phyloP scores from a whole-genome alignment of 1,139 yeast genomes.

The Suhomyces kunorum region DNA sequence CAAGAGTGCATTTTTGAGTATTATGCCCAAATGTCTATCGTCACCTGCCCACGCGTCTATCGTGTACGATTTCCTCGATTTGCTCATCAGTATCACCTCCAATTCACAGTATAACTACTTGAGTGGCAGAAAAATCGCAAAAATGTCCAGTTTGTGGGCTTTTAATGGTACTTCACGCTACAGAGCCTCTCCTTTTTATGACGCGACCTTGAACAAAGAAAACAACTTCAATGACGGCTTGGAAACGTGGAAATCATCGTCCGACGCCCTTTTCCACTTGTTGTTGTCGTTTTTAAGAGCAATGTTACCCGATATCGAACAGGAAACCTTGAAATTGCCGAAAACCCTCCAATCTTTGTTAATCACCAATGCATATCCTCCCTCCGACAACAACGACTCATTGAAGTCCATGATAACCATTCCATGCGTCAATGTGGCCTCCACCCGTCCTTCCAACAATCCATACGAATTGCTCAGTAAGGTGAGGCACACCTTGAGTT shows the following conservation, averaged over 20 bases:
- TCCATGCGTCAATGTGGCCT: conserved; percentile 65
- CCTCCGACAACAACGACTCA: conserved; percentile 43
- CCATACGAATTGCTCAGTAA: conserved; percentile 52
- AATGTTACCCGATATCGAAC: conserved; percentile 68
- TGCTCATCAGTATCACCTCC: conserved; percentile 77
- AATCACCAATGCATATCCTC: conserved; percentile 66
- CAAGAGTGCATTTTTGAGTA: conserved; percentile 69
- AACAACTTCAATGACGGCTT: conserved; percentile 67
- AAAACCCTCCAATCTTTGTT: conserved; percentile 62
- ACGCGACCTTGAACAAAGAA: conserved; percentile 42
- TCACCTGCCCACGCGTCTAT: conserved; percentile 89
- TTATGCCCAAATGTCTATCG: conserved; percentile 80
- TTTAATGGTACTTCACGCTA: conserved; percentile 46
- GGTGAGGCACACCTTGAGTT: conserved; percentile 64
- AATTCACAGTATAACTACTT: conserved; percentile 77
- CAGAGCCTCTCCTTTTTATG: conserved; percentile 38
- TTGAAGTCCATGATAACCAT: conserved; percentile 43
- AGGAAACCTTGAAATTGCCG: conserved; percentile 60
- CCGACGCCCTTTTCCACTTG: conserved; percentile 84
- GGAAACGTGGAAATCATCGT: conserved; percentile 75
- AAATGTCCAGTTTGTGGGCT: conserved; percentile 90
- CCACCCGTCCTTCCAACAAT: conserved; percentile 57
- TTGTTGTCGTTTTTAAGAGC: conserved; percentile 76
- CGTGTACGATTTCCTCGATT: conserved; percentile 81
- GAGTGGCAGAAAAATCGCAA: conserved; percentile 77